Percentiles rank a stretch among this genome's conserved stretches.
phyloP scores from a whole-genome alignment of 2,329 filamentous ascomycete species.

The Dactylellina drechsleri region DNA sequence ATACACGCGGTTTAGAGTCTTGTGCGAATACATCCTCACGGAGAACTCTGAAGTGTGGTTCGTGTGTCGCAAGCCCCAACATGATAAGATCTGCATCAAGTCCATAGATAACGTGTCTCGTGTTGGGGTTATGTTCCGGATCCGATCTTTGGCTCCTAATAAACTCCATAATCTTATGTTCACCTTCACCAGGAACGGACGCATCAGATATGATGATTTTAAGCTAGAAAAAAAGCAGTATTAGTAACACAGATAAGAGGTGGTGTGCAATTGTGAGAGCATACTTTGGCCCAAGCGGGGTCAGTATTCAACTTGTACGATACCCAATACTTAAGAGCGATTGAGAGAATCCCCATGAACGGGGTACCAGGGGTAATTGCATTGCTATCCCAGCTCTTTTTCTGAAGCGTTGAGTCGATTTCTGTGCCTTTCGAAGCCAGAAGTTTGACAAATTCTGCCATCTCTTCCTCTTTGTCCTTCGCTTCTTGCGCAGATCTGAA shows the following conservation, averaged over 20 bases:
- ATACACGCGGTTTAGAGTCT: conserved; percentile 81
- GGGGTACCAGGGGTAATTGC: conserved; percentile 74
- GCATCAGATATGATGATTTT: conserved; percentile 99
- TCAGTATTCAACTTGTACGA: conserved; percentile 98
- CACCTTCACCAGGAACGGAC: conserved; percentile 95
- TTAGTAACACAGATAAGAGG: not conserved
- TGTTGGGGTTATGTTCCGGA: conserved; percentile 93
- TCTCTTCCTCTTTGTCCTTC: conserved; percentile 90
- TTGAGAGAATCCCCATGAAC: conserved; percentile 95
- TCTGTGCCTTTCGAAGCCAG: conserved; percentile 77
- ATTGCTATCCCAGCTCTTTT: conserved; percentile 92
- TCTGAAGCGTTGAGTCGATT: conserved; percentile 72
- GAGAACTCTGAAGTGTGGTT: conserved; percentile 94
- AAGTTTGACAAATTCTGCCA: conserved; percentile 85
- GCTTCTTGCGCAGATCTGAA: conserved; percentile 96
- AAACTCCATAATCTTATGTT: conserved; percentile 99
- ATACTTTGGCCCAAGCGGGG: conserved; percentile 83
- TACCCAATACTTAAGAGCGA: conserved; percentile 93
- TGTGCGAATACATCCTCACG: conserved; percentile 97
- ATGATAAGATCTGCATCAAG: conserved; percentile 98
- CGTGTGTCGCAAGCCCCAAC: conserved; percentile 95
- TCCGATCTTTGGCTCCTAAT: conserved; percentile 91
- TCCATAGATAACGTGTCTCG: conserved; percentile 96
- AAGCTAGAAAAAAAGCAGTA: conserved; percentile 64
- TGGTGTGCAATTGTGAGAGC: not conserved